Conservation (phyloP, 2,329 filamentous ascomycete genomes). For the Fusarium zealandicum region DNA sequence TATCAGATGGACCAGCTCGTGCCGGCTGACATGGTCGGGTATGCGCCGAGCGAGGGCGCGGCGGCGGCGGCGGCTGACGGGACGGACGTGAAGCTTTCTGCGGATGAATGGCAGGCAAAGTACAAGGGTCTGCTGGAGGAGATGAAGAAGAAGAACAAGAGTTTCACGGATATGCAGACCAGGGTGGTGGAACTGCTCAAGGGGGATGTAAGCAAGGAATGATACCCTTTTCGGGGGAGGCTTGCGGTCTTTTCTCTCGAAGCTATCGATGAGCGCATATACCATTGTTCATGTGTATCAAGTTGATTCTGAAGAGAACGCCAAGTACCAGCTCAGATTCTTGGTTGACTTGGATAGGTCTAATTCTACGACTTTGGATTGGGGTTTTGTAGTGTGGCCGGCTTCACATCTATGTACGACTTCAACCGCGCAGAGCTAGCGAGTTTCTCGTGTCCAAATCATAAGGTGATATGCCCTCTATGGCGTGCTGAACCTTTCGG, state of each 20-base stretch:
- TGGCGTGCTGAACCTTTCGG: conserved; percentile 10
- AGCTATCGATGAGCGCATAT: neutral
- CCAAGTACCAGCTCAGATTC: too few relatives aligned
- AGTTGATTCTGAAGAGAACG: too few relatives aligned
- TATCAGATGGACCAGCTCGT: conserved; percentile 62
- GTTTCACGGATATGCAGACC: conserved; percentile 53
- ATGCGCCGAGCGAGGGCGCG: conserved; percentile 35
- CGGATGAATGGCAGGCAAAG: conserved; percentile 58
- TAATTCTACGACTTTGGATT: too few relatives aligned
- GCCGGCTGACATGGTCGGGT: conserved; percentile 52
- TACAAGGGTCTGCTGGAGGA: conserved; percentile 66
- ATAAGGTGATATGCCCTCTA: neutral
- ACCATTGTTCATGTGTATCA: neutral
- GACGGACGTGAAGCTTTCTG: conserved; percentile 35
- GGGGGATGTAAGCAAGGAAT: conserved; percentile 23
- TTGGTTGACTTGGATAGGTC: too few relatives aligned
- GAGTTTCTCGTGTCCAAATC: neutral
- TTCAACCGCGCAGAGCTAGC: neutral
- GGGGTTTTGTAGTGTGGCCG: too few relatives aligned
- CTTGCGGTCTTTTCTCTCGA: neutral
- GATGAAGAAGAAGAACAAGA: conserved; percentile 65
- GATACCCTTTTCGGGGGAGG: conserved; percentile 22
- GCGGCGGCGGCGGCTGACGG: conserved; percentile 25
- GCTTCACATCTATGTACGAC: too few relatives aligned
- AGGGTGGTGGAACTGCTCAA: conserved; percentile 52